Evolutionary conservation across 2,329 filamentous ascomycete genomes (phyloP).

Genomic region (Tympanopsis confertula): DNA sequence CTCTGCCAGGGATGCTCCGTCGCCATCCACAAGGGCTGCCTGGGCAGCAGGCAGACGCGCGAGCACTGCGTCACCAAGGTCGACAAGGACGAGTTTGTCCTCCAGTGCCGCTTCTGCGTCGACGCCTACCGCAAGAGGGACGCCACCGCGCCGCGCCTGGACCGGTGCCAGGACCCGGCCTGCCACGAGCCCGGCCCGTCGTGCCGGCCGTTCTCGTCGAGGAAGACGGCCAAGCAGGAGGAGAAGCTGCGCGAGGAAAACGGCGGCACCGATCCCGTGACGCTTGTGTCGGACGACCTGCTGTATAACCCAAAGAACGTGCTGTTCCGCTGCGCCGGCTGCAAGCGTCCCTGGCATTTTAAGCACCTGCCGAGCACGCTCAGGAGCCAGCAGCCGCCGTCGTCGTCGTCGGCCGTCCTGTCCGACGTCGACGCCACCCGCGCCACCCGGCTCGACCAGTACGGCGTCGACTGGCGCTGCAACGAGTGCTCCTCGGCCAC

Average conservation of each 20-base stretch:
- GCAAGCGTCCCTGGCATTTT: conserved; percentile 71
- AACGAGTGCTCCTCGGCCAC: conserved; percentile 58
- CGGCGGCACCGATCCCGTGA: conserved; percentile 65
- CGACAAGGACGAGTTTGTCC: conserved; percentile 62
- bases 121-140: conserved; percentile 60
- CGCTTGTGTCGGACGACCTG: conserved; percentile 44
- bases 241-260: conserved; percentile 75
- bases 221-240: conserved; percentile 67
- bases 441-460: conserved; percentile 58
- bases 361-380: conserved; percentile 55
- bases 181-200: conserved; percentile 57
- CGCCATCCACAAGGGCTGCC: conserved; percentile 71
- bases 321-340: conserved; percentile 71
- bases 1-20: conserved; percentile 85
- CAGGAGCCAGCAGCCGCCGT: background rate
- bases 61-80: conserved; percentile 90
- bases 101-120: conserved; percentile 84
- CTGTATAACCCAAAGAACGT: conserved; percentile 68
- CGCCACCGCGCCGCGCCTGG: conserved; percentile 52
- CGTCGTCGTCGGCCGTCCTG: background rate
- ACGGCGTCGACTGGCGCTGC: conserved; percentile 67
- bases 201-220: conserved; percentile 65
- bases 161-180: conserved; percentile 57
- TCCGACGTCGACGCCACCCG: conserved; percentile 27
- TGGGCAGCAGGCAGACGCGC: conserved; percentile 60